Base-by-base conservation (phyloP, 306 rosid genomes). In the Fagus sylvatica region DNA sequence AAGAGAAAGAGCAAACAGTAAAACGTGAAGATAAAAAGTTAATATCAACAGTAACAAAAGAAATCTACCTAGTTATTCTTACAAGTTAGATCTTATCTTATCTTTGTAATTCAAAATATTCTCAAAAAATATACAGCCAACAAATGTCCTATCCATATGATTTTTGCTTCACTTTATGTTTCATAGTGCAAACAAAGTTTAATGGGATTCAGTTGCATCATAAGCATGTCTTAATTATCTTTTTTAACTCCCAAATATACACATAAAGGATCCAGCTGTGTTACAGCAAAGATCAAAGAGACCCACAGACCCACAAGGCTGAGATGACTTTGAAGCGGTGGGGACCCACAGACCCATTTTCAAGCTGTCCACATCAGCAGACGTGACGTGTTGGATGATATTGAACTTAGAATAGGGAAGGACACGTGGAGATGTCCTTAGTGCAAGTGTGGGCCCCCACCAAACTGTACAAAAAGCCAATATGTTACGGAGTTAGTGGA, bases 401-500 rank as follows among this genome's bases (percentile, higher is more conserved):
- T 74, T 71, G 55, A 39, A 68, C 42, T 49, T 2, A 6, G 74
- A 75, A 61, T 22, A 19, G 78, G 17, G 55, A 9, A 32, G 53
- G 73, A 84, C 84, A 86, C 88, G 89, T 84, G 89, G 80, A 72
- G 64, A 33, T 71, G 78, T 76, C 17, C 57, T 2, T 61, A 74
- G 53, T 19, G 75, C 43, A 0, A 2, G 4, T 0, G 72, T 33
- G 80, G 86, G 79, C 12, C 32, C 85, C 83, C 73, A 2, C 15
- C 7, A 3, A 53, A 55, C 40, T 33, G 43, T 5, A 30, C n/a
- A 66, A 69, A 15, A 42, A 69, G 41, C 69, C 19, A 13, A 64
- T 61, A 53, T 33, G 57, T 17, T 30, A 32, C 46, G 30, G 54
- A 12, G 7, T 4, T 6, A 32, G 74, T 86, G 87, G 88, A 56